These are phyloP conservation scores for Saccharomycopsis schoenii DNA, from an alignment of 805 yeast genomes.

Conservation along the genomic window DNA sequence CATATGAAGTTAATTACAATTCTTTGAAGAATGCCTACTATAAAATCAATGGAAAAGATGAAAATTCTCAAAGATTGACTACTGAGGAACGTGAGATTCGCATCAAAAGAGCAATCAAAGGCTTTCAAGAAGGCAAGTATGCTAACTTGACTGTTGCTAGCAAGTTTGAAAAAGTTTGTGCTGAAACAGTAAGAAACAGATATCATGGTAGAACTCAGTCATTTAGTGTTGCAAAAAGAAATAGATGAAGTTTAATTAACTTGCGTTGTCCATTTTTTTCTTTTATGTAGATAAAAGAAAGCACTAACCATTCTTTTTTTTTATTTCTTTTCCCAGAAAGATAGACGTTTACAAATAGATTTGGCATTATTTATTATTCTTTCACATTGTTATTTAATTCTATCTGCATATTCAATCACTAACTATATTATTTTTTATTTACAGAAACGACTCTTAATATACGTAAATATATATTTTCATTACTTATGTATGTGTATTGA, in stretches of 20 bases:
- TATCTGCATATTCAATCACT: no score
- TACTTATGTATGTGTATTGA: no score
- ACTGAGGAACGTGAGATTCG: slow-evolving; percentile 15
- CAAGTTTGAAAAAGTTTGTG: slow-evolving; percentile 17
- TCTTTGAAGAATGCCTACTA: slow-evolving; percentile 22
- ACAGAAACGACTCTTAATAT: neutral
- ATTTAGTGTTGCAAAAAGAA: slow-evolving; percentile 16
- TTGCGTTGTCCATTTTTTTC: neutral
- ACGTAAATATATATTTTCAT: neutral
- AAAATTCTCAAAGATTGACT: slow-evolving; percentile 15
- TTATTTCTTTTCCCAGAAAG: neutral
- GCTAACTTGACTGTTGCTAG: slow-evolving; percentile 18
- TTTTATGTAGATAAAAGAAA: neutral
- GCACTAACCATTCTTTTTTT: neutral
- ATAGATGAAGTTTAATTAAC: neutral
- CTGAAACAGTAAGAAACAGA: slow-evolving; percentile 18
- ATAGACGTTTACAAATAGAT: neutral
- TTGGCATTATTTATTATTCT: neutral
- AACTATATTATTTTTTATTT: no score
- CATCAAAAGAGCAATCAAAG: slow-evolving; percentile 14
- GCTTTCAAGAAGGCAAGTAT: slow-evolving; percentile 16
- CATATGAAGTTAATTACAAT: slow-evolving; percentile 16
- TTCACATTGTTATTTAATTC: neutral
- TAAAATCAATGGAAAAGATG: slow-evolving; percentile 18
- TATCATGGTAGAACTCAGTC: slow-evolving; percentile 19